Conservation (phyloP, 1,284 basidiomycete genomes). For the Rhodotorula sp. region DNA sequence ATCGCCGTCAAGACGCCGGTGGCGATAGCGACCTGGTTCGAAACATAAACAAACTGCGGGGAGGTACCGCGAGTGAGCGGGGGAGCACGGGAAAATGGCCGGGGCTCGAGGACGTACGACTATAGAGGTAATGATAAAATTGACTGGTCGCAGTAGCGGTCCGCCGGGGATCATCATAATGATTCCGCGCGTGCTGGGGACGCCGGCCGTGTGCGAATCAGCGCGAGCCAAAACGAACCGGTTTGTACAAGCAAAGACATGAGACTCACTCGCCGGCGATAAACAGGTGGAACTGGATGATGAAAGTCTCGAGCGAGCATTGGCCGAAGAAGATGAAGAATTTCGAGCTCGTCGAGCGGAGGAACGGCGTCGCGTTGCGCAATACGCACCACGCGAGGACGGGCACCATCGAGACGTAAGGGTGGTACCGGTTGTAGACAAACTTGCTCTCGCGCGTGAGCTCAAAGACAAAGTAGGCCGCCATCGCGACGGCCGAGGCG, state of each 20-base stretch:
- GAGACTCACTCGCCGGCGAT: constrained; percentile 65
- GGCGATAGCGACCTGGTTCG: constrained; percentile 69
- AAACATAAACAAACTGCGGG: constrained; percentile 66
- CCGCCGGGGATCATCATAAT: constrained; percentile 74
- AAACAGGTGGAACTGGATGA: constrained; percentile 87
- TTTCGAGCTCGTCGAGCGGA: constrained; percentile 67
- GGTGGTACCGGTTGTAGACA: constrained; percentile 78
- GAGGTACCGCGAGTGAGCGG: too few species aligned
- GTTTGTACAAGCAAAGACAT: too few species aligned
- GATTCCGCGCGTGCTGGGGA: constrained; percentile 65
- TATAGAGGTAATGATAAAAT: constrained; percentile 69
- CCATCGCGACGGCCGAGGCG: constrained; percentile 57
- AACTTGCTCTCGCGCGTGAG: constrained; percentile 72
- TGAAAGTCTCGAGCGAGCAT: constrained; percentile 48
- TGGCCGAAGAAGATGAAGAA: constrained; percentile 76
- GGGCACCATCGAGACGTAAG: constrained; percentile 75
- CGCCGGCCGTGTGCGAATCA: too few species aligned
- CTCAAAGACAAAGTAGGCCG: constrained; percentile 81
- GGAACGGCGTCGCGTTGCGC: constrained; percentile 67
- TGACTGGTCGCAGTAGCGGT: constrained; percentile 63
- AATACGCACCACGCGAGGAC: constrained; percentile 70
- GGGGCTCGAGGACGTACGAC: constrained; percentile 47
- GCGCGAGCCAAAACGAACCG: too few species aligned
- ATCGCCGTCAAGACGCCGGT: constrained; percentile 69
- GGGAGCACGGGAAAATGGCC: neutral